Base-by-base conservation (phyloP, 164 flowering plant species). In the Vitis rupestris region DNA sequence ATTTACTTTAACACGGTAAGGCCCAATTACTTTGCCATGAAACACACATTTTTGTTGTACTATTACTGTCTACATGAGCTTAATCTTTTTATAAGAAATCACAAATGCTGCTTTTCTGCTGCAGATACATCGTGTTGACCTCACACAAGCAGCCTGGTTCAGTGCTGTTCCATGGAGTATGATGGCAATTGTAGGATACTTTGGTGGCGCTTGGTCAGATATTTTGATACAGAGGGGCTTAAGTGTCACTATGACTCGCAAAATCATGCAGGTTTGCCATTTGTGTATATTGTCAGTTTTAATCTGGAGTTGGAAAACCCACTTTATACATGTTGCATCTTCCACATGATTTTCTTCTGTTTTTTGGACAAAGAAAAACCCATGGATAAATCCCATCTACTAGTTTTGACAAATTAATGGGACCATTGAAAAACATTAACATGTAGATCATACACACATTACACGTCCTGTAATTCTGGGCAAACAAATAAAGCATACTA, bases 141-240 rank as follows among this genome's bases (percentile, higher is more conserved):
- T 95, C 70, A 86, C 88, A 79, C 91, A 87, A 72, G 98, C 99
- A 66, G 97, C 99, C 63, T 95, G 99, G 98, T 93, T 93, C 79
- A 95, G 99, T 84, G 99, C 98, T 68, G 87, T 89, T 74, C 98
- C 98, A 66, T 95, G 99, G 99, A 79, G 83, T 74, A 82, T 91
- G 88, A 95, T 95, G 98, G 99, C 97, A 27, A 47, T 90, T 49
- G 72, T 84, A 50, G 98, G 98, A 75, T 95, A 91, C 71, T 72
- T 89, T 81, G 94, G 84, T 62, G 98, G 97, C 61, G 83, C 83
- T 74, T 81, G 77, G 82, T 88, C 98, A 30, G 97, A 93, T 67
- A 77, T 76, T 80, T 74, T 95, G 81, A 92, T 94, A 66, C 79
- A 66, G 60, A 77, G 74, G 47, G 98, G 99, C 50, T 77, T 70